Base-by-base conservation (phyloP, 306 rosid genomes). In the Sicyos baderoa region DNA sequence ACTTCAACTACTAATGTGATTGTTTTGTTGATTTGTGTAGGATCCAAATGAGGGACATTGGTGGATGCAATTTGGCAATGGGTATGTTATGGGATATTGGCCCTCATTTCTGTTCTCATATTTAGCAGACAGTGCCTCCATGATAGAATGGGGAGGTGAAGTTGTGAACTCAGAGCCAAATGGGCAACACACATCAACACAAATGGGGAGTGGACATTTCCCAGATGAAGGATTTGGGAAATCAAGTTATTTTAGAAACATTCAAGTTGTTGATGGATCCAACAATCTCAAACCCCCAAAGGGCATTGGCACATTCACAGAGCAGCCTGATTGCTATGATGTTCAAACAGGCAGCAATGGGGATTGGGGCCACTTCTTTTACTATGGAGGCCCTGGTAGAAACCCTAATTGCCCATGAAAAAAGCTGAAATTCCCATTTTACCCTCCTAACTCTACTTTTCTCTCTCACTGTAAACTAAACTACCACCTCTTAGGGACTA, bases 111-210 rank as follows among this genome's bases (percentile, higher is more conserved):
- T 93, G 19, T 93, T 93, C 89, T 90, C 99, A 11, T 90, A 93
- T 77, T 78, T 93, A 77, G 96, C 94, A 0, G 99, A 90, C 11
- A 93, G 99, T 77, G 99, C 97, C 22, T 86, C 97, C 62, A 93
- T 90, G 97, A 86, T 93, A 13, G 99, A 93, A 59, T 93, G 99
- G 99, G 99, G 99, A 65, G 99, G 99, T 10, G 99, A 93, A 76
- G 97, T 93, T 54, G 99, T 93, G 4, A 93, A 93, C 40, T 88
- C 97, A 19, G 74, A 88, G 77, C 75, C 84, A 12, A 95, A 83
- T 23, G 97, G 99, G 15, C 85, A 84, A 54, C 99, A 93, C 79
- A 93, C 99, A 7, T 85, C 94, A 42, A 93, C 99, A 0, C 88
- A 93, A 70, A 93, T 93, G 99, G 99, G 99, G 0, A 90, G 97